Evolutionary conservation across 495 filamentous ascomycete species (phyloP), one percentile per base, ranked within the genome.

Genomic region (Tuber aestivum): DNA sequence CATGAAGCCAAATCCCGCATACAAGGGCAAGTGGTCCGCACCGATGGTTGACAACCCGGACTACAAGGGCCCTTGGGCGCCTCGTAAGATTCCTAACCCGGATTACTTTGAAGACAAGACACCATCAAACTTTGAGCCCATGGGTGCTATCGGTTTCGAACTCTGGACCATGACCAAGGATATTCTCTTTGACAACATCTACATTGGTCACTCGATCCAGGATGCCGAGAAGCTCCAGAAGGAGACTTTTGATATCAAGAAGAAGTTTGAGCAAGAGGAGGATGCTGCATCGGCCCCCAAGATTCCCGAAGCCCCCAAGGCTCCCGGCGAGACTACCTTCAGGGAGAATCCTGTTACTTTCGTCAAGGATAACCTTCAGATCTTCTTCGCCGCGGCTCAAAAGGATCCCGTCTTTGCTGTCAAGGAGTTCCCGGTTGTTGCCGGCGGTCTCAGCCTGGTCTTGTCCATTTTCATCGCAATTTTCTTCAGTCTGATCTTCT

Each of bases 131-230:
- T 90, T 99, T 80, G 96, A 99, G 87, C 94, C 95, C 74, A 98
- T 99, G 85, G 96, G 96, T 78, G 96, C 94, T 87, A 91, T 97
- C 87, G 95, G 95, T 81, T 97, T 97, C 81, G 96, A 98, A 86
- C 93, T 99, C 86, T 99, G 95, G 95, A 98, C 96, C 81, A 99
- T 99, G 95, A 95, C 97, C 84, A 96, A 91, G 85, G 92, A 97
- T 85, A 97, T 98, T 79, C 91, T 97, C 81, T 99, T 99, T 83
- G 94, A 98, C 90, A 99, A 99, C 91, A 94, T 99, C 89, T 99
- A 98, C 89, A 92, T 99, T 85, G 96, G 96, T 79, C 96, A 99
- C 90, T 99, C 96, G 69, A 85, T 93, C 80, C 93, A 92, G 83
- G 96, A 99, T 80, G 96, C 96, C 76, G 90, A 91, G 85, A 92